Conservation (phyloP, 345 rosid genomes). For the Kandelia obovata region DNA sequence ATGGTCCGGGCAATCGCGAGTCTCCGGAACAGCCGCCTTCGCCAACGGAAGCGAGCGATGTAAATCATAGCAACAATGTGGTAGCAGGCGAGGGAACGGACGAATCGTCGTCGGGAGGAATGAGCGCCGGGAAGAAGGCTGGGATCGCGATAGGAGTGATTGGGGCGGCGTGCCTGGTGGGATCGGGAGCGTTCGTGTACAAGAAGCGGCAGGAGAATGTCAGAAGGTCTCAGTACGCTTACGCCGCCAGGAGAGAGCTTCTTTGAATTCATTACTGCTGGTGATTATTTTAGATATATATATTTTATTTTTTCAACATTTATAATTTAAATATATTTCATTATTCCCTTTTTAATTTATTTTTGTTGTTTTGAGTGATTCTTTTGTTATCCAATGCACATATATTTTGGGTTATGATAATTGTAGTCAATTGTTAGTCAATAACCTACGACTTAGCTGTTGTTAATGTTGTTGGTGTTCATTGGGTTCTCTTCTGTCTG, state of each 20-base stretch:
- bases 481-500: neutral
- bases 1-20: neutral
- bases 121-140: slow-evolving; percentile 56
- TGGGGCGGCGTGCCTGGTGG: slow-evolving; percentile 44
- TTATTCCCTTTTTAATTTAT: neutral
- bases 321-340: neutral
- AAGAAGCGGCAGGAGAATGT: slow-evolving; percentile 70
- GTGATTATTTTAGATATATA: neutral
- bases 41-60: slow-evolving; percentile 23
- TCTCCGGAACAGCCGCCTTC: slow-evolving; percentile 20
- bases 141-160: slow-evolving; percentile 54
- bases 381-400: no score
- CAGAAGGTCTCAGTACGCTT: slow-evolving; percentile 46
- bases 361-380: no score
- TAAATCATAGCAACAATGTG: slow-evolving; percentile 29
- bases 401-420: neutral
- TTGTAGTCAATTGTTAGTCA: neutral
- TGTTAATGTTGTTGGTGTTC: neutral
- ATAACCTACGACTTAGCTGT: neutral
- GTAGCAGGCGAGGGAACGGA: slow-evolving; percentile 19
- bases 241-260: slow-evolving; percentile 53
- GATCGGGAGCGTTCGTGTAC: slow-evolving; percentile 45
- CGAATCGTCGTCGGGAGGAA: slow-evolving; percentile 18
- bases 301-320: neutral
- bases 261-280: slow-evolving; percentile 26